Percentiles rank a stretch among this genome's conserved stretches.
phyloP scores from a whole-genome alignment of 345 rosid genomes.

The Lenwebbia sp. region DNA sequence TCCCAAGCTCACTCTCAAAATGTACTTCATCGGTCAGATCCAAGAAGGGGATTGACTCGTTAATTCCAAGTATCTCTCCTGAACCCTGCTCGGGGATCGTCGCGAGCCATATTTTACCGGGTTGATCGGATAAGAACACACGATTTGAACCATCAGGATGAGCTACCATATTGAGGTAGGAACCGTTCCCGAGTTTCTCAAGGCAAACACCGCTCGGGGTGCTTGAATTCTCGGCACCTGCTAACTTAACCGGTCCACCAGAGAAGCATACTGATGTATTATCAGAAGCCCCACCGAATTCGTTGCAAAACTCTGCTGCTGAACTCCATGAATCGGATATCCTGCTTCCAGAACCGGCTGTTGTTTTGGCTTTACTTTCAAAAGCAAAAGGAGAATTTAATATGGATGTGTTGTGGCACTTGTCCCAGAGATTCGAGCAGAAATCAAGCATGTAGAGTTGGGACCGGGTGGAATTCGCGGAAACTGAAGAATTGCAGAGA shows the following conservation, averaged over 20 bases:
- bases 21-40: slow-evolving; percentile 71
- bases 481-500: slow-evolving; percentile 68
- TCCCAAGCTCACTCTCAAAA: slow-evolving; percentile 45
- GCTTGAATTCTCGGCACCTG: slow-evolving; percentile 14
- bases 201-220: slow-evolving; percentile 63
- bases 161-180: slow-evolving; percentile 73
- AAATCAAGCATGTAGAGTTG: slow-evolving; percentile 30
- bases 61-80: slow-evolving; percentile 29
- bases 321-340: slow-evolving; percentile 55
- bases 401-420: slow-evolving; percentile 62
- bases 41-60: slow-evolving; percentile 56
- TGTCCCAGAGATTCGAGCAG: slow-evolving; percentile 79
- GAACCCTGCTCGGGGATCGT: slow-evolving; percentile 70
- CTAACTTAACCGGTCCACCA: slow-evolving; percentile 42
- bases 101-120: slow-evolving; percentile 57
- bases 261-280: slow-evolving; percentile 41
- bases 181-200: slow-evolving; percentile 61
- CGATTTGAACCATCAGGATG: slow-evolving; percentile 84
- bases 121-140: slow-evolving; percentile 62
- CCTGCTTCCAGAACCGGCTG: slow-evolving; percentile 21
- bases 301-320: slow-evolving; percentile 52
- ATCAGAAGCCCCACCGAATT: slow-evolving; percentile 49
- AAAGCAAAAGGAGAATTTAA: slow-evolving; percentile 56
- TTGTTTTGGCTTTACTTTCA: slow-evolving; percentile 44
- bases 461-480: slow-evolving; percentile 44